Percentiles rank a stretch among this genome's conserved stretches.
Evolutionary conservation across 306 rosid genomes (phyloP).

Genomic region (Dryas octopetala): DNA sequence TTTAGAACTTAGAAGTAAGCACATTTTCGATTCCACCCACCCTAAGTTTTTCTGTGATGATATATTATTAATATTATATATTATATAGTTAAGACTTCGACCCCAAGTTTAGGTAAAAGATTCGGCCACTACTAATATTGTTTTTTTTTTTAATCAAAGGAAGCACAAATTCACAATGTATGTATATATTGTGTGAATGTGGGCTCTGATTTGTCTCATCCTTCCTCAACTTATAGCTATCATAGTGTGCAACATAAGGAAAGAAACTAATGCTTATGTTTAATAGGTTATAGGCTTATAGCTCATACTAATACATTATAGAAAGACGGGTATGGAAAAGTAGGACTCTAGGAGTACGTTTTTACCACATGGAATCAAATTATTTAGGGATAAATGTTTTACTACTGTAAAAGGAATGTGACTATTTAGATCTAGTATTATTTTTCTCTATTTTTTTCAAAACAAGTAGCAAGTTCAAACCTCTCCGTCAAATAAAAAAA

Average conservation of each 20-base stretch:
- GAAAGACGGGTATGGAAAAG: no score
- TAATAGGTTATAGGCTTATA: no score
- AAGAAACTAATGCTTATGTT: neutral
- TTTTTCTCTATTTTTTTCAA: no score
- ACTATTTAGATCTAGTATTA: no score
- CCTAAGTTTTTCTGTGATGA: neutral
- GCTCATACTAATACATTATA: no score
- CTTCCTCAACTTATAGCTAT: neutral
- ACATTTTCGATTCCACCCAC: conserved; percentile 18
- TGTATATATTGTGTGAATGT: neutral
- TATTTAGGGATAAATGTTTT: no score
- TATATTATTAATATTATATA: neutral
- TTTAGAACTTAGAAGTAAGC: neutral
- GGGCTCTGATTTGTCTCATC: neutral
- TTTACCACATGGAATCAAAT: no score
- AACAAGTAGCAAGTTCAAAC: no score
- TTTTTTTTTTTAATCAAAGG: neutral
- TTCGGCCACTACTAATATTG: neutral
- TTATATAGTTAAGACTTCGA: neutral
- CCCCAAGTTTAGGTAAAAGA: conserved; percentile 13
- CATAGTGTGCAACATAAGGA: neutral
- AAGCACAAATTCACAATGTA: neutral
- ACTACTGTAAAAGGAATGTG: no score
- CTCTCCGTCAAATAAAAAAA: no score
- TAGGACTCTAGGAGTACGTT: no score